Evolutionary conservation across 2,329 filamentous ascomycete species (phyloP).

Genomic region (Venturia asperata): DNA sequence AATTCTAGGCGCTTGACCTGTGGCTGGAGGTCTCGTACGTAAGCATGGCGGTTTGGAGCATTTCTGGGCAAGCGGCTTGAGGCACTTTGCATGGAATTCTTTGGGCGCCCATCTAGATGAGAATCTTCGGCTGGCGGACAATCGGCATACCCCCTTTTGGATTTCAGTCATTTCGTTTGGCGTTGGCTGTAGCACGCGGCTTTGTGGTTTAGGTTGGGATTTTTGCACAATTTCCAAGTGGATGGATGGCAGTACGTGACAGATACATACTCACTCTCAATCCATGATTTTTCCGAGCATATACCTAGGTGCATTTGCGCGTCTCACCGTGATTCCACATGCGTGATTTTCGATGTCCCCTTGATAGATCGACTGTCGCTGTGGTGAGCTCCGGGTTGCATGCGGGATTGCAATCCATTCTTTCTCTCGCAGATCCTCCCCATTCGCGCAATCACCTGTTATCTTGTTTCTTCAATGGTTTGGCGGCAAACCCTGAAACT

Average conservation of each 20-base stretch:
- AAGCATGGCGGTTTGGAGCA: constrained; percentile 10
- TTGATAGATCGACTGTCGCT: too few species aligned
- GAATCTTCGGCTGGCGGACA: background rate
- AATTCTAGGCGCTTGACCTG: constrained; percentile 9
- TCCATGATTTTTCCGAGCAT: background rate
- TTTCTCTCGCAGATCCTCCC: too few species aligned
- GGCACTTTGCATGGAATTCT: constrained; percentile 4
- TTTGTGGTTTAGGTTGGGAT: background rate
- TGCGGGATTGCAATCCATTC: too few species aligned
- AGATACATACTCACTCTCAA: background rate
- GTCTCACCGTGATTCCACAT: too few species aligned
- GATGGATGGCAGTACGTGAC: background rate
- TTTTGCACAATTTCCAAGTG: background rate
- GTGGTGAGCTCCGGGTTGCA: too few species aligned
- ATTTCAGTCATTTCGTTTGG: background rate
- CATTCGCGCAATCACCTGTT: too few species aligned
- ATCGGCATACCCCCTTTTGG: constrained; percentile 8
- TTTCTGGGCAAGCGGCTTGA: constrained; percentile 12
- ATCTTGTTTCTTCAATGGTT: too few species aligned
- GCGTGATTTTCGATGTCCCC: too few species aligned
- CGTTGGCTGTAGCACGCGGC: background rate
- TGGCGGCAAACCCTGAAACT: too few species aligned
- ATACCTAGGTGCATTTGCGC: too few species aligned
- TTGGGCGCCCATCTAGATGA: background rate
- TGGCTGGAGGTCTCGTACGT: background rate